These are phyloP conservation scores for Ascochyta clinopodiicola DNA, from an alignment of 2,329 filamentous ascomycete genomes.

Conservation along the genomic window DNA sequence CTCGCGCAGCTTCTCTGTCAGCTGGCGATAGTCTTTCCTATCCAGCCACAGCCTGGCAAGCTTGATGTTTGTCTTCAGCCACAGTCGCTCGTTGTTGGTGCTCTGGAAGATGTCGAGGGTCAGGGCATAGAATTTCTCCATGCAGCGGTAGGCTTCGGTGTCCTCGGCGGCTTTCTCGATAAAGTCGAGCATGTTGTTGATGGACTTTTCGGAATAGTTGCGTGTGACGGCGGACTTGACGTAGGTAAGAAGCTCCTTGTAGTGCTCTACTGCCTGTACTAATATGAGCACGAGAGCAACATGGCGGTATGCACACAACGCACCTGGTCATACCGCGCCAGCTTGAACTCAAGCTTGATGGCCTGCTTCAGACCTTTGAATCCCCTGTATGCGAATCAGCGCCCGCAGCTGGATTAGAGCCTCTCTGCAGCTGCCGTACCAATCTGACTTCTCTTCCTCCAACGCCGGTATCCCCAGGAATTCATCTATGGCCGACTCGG, in stretches of 20 bases:
- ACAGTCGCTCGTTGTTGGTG: slow-evolving; percentile 95
- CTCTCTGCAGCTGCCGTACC: slow-evolving; percentile 56
- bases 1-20: slow-evolving; percentile 84
- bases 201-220: slow-evolving; percentile 98
- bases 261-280: slow-evolving; percentile 83
- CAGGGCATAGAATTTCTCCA: slow-evolving; percentile 94
- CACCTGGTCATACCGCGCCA: slow-evolving; percentile 86
- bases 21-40: slow-evolving; percentile 81
- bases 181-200: slow-evolving; percentile 98
- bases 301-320: background rate
- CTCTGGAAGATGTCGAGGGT: slow-evolving; percentile 95
- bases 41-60: slow-evolving; percentile 89
- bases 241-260: slow-evolving; percentile 92
- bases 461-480: slow-evolving; percentile 87
- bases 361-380: slow-evolving; percentile 98
- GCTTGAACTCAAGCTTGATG: slow-evolving; percentile 94
- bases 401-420: background rate
- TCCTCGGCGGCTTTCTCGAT: slow-evolving; percentile 88
- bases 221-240: slow-evolving; percentile 96
- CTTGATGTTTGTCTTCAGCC: slow-evolving; percentile 99
- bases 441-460: slow-evolving; percentile 92
- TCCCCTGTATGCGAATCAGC: slow-evolving; percentile 59
- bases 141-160: slow-evolving; percentile 75
- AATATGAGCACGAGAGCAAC: slow-evolving; percentile 25
- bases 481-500: slow-evolving; percentile 86